These are phyloP conservation scores for Podila minutissima DNA, from an alignment of 192 early-diverging fungal genomes.

Conservation along the genomic window DNA sequence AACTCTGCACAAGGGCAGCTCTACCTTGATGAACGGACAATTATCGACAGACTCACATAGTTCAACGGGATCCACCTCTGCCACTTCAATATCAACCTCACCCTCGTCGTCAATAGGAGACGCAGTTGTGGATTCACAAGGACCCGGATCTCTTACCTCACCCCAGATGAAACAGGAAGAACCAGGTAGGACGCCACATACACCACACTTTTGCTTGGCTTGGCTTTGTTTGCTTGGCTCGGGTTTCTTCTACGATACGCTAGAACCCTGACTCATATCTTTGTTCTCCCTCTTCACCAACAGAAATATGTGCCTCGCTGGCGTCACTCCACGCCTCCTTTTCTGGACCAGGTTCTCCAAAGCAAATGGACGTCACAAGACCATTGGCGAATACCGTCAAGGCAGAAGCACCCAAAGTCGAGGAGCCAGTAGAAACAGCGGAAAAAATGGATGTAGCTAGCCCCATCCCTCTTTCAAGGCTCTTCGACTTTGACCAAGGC, in stretches of 20 bases:
- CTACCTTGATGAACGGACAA: slow-evolving; percentile 29
- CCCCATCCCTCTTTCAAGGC: slow-evolving; percentile 41
- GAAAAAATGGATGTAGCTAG: slow-evolving; percentile 30
- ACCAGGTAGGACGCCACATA: slow-evolving; percentile 21
- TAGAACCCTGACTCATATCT: background rate
- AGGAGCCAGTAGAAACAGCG: slow-evolving; percentile 3
- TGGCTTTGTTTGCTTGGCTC: background rate
- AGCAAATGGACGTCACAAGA: background rate
- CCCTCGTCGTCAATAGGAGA: slow-evolving; percentile 44
- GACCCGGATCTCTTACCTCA: slow-evolving; percentile 31
- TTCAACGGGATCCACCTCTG: slow-evolving; percentile 31
- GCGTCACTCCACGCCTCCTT: slow-evolving; percentile 22
- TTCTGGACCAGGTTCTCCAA: slow-evolving; percentile 14
- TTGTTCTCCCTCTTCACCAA: background rate
- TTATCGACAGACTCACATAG: background rate
- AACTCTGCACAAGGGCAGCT: slow-evolving; percentile 27
- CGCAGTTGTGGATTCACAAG: slow-evolving; percentile 34
- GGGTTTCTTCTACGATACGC: background rate
- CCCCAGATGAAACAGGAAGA: slow-evolving; percentile 41
- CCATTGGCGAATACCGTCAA: background rate
- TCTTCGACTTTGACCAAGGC: slow-evolving; percentile 49
- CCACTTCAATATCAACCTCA: slow-evolving; percentile 39
- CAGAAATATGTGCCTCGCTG: slow-evolving; percentile 41
- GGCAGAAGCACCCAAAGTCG: slow-evolving; percentile 20
- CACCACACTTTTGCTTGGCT: background rate